Evolutionary conservation across 1,284 basidiomycete genomes (phyloP), one percentile per base, ranked within the genome.

Genomic region (Irpex sp.): DNA sequence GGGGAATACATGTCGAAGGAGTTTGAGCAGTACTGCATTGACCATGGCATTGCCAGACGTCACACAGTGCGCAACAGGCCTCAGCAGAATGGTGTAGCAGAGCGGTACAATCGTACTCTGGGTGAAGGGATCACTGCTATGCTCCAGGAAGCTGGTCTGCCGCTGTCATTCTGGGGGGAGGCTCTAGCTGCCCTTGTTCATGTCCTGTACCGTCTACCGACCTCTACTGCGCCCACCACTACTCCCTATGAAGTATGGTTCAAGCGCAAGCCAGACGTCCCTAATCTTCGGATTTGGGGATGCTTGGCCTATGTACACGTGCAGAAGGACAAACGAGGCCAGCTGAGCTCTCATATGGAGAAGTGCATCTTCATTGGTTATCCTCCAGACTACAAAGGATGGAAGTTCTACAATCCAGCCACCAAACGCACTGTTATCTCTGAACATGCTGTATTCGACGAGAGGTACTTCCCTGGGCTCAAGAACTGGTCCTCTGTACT

Each of bases 81-180:
- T 4, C 64, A 70, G 56, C 65, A 73, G 59, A 71, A 72, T 51
- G 69, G 72, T 1, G 58, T 67, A 1, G 69, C 74, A 1, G 76
- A 79, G 59, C 64, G 66, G 1, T 58, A 64, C 8, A 76, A 75
- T 58, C 64, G 67, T 11, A 77, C 73, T 0, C 63, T 77, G 4
- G 55, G 75, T 5, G 73, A 76, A 34, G 57, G 63, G 1, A 67
- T 70, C 0, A 62, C 67, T 2, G 57, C 69, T 0, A 69, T 77
- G 62, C 65, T 77, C 3, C 36, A 63, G 17, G 71, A 74, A 34
- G 65, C 69, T 0, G 61, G 63, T 1, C 65, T 78, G 0, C 72
- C 74, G 0, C 62, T 68, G 7, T 68, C 67, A 7, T 69, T 71
- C 31, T 78, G 76, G 75, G 71, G 61, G 1, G 70, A 77, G 3